These are phyloP conservation scores for Pezicula rhizophila DNA, from an alignment of 2,329 filamentous ascomycete genomes.

Conservation along the genomic window DNA sequence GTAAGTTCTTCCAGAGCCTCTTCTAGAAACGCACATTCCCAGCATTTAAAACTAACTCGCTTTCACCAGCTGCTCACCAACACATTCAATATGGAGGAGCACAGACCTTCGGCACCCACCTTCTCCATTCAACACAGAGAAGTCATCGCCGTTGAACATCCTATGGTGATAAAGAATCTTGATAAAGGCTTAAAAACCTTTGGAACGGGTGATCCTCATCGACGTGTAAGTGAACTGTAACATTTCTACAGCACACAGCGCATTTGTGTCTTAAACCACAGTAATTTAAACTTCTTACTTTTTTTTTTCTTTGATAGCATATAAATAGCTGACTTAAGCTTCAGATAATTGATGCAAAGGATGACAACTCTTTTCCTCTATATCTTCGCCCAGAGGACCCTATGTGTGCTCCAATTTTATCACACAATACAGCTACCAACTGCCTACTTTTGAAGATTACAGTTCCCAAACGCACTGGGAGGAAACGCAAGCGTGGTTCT, in stretches of 20 bases:
- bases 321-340: neutral
- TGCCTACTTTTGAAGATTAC: slow-evolving; percentile 84
- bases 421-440: slow-evolving; percentile 68
- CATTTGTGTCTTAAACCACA: too few species aligned
- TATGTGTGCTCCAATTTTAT: slow-evolving; percentile 70
- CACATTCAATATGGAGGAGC: neutral
- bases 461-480: slow-evolving; percentile 78
- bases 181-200: slow-evolving; percentile 59
- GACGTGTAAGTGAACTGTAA: slow-evolving; percentile 19
- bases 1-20: too few species aligned
- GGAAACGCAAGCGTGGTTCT: slow-evolving; percentile 77
- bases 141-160: slow-evolving; percentile 60
- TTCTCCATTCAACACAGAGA: slow-evolving; percentile 44
- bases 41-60: neutral
- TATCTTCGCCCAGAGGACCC: slow-evolving; percentile 76
- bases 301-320: slow-evolving; percentile 2
- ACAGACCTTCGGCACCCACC: slow-evolving; percentile 30
- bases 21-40: too few species aligned
- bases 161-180: slow-evolving; percentile 57
- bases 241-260: too few species aligned
- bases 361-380: slow-evolving; percentile 53
- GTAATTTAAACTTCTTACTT: too few species aligned
- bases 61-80: neutral
- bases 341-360: slow-evolving; percentile 39
- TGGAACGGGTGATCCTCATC: slow-evolving; percentile 31